Base-by-base conservation (phyloP, 306 rosid species). In the Purshia tridentata region DNA sequence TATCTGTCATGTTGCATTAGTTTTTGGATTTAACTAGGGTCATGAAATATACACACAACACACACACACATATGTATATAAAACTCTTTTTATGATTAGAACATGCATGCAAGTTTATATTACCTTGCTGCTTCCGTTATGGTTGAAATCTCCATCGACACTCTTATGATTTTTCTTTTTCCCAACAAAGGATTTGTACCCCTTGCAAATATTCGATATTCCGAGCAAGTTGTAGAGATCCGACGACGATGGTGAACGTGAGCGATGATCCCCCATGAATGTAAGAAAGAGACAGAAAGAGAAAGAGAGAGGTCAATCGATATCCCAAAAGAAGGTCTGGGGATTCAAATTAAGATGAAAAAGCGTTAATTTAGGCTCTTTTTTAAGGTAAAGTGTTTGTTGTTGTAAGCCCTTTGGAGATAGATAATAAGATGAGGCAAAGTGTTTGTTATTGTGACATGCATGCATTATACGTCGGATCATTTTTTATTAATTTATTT, bases 121-220 rank as follows among this genome's bases (percentile, higher is more conserved):
- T 60, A 86, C 85, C 86, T 73, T 78, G 67, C 46, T 54, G 48
- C 52, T 23, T 9, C 68, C 83, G 3, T 72, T 53, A 51, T 46
- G 4, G 72, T 72, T 61, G 65, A 40, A 68, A 12, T 67, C 77
- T 14, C 58, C 53, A 13, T 66, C 35, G 35, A 29, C 2, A 29
- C 35, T 11, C 59, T 74, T 79, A 35, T 74, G 60, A 14, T 54
- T 52, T 10, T 72, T 65, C 57, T 79, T 76, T 86, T 86, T 84
- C 55, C 15, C 56, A 63, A 86, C 72, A 56, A 83, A 67, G 57
- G 78, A 79, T 67, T 79, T 83, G 70, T 76, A 81, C 44, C 70
- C 93, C 76, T 82, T 90, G 87, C 88, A 64, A 9, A 92, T 71
- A 9, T 87, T 86, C 20, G 90, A 73, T 22, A 90, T 79, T 61